Evolutionary conservation across 345 rosid genomes (phyloP).

Genomic region (Bruguiera gymnorhiza): DNA sequence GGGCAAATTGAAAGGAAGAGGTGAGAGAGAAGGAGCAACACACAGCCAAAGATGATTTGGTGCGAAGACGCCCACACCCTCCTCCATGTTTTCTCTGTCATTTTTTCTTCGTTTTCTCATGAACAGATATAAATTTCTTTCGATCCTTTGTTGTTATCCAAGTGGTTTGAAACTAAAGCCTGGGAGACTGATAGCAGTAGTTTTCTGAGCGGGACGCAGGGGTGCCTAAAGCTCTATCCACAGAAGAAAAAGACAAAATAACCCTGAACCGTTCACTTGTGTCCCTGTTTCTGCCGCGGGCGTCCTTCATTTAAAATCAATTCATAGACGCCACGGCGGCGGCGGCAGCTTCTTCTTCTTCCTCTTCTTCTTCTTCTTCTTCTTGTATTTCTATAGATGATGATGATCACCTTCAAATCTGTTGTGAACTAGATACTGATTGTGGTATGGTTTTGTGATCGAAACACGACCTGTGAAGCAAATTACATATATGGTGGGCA

Average conservation of each 20-base stretch:
- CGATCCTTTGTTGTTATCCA: background rate
- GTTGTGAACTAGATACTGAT: conserved; percentile 8
- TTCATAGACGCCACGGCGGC: too few relatives aligned
- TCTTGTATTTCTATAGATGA: background rate
- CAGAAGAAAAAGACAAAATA: background rate
- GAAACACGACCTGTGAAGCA: too few relatives aligned
- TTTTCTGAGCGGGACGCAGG: too few relatives aligned
- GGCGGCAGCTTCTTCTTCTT: background rate
- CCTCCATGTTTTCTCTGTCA: conserved; percentile 32
- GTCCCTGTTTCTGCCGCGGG: background rate
- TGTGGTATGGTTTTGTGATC: too few relatives aligned
- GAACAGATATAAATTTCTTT: background rate
- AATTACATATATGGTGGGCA: too few relatives aligned
- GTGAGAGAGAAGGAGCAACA: conserved; percentile 18
- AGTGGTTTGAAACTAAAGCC: background rate
- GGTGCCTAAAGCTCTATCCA: background rate
- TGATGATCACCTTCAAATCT: conserved; percentile 21
- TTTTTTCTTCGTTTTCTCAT: conserved; percentile 18
- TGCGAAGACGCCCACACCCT: background rate
- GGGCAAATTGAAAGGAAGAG: background rate
- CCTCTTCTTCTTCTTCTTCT: background rate
- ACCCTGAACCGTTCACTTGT: background rate
- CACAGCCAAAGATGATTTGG: conserved; percentile 9
- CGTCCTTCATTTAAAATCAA: too few relatives aligned
- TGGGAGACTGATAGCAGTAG: too few relatives aligned